Conservation (phyloP, 495 filamentous ascomycete species). For the Hypoxylon subgilvum region DNA sequence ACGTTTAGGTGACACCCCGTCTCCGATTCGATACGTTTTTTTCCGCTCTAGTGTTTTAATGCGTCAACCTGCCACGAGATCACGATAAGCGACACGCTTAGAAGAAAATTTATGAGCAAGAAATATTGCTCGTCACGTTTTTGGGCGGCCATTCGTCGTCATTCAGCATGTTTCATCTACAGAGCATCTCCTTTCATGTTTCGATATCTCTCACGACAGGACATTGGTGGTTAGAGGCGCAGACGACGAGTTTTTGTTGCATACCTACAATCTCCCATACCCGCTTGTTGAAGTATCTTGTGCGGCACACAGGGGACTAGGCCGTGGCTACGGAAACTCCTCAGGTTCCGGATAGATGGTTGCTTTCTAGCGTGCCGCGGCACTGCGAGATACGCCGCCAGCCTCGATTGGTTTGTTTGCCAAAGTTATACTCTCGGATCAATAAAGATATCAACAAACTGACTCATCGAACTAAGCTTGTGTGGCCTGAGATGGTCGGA, state of each 20-base stretch:
- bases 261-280: conserved; percentile 30
- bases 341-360: conserved; percentile 22
- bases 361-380: conserved; percentile 11
- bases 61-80: conserved; percentile 32
- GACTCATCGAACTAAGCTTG: conserved; percentile 4
- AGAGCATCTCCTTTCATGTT: conserved; percentile 13
- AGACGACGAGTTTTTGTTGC: conserved; percentile 24
- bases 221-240: conserved; percentile 23
- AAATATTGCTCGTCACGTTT: conserved; percentile 27
- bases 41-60: conserved; percentile 21
- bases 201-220: conserved; percentile 17
- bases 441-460: conserved; percentile 19
- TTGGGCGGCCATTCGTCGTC: conserved; percentile 14
- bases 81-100: conserved; percentile 33
- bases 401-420: not conserved
- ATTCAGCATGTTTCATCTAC: conserved; percentile 28
- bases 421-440: conserved; percentile 2
- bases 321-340: conserved; percentile 12
- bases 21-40: conserved; percentile 29
- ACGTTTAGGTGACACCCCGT: conserved; percentile 51
- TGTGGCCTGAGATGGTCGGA: not conserved
- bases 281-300: conserved; percentile 22
- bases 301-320: conserved; percentile 7
- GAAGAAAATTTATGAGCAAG: conserved; percentile 25
- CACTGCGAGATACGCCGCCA: conserved; percentile 7